Evolutionary conservation across 2,329 filamentous ascomycete species (phyloP), one percentile per base, ranked within the genome.

Genomic region (Fusarium xyrophilum): DNA sequence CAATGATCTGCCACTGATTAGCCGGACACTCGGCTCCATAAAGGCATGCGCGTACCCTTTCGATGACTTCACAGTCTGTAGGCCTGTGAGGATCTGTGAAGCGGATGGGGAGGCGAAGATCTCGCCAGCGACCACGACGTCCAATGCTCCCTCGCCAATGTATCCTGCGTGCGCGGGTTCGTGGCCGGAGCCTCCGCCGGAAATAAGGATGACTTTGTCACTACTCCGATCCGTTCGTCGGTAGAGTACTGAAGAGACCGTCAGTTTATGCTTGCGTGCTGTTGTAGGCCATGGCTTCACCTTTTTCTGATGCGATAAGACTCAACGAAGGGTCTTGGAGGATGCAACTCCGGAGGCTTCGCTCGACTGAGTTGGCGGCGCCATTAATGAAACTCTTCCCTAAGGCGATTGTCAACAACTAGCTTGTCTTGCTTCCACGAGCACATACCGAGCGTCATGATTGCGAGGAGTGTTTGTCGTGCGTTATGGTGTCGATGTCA

Each of bases 41-140:
- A 1, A 7, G 6, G 0, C 3, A 5, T 9, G 0, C 2, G 17
- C 58, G 2, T 50, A 73, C 69, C 71, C 71, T 36, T 65, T 65
- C 13, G 67, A 56, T 2, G 71, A 73, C 39, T 63, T 65, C 6
- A 73, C 55, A n/a, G 62, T 58, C 57, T 63, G 69, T 13, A 73
- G n/a, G 12, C 69, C 70, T 10, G 63, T 48, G 9, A 71, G 38
- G 15, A 73, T 72, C 46, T 73, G 71, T 8, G 71, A 72, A 7
- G 71, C 65, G 13, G 71, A 70, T 2, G 71, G 71, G 15, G 71
- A 73, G 5, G 71, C 70, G 65, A 73, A 73, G 39, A 73, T 73
- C 43, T 73, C 67, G 42, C 71, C 71, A 1, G 71, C 70, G 6
- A 73, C 54, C 9, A 73, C 69, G 5, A 60, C 61, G 38, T 73